A percentile compares a stretch with the other conserved stretches of the same genome.
phyloP scores from a whole-genome alignment of 2,329 filamentous ascomycete species.

The Helotiales sp. region DNA sequence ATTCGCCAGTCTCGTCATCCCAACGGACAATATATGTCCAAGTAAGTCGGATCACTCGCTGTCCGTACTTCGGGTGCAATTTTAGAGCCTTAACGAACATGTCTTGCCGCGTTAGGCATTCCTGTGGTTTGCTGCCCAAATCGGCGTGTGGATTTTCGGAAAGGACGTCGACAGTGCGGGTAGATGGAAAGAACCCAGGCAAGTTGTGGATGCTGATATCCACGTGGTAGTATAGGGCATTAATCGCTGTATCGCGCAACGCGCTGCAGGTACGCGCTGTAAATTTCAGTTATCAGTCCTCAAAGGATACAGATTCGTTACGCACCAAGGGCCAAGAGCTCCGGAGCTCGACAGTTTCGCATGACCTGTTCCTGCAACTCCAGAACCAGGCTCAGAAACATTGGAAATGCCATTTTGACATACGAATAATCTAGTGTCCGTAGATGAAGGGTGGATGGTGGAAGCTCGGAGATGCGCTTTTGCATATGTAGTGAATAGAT shows the following conservation, averaged over 20 bases:
- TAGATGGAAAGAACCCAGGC: background rate
- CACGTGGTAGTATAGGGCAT: background rate
- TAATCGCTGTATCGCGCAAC: background rate
- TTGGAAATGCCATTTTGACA: background rate
- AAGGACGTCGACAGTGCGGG: background rate
- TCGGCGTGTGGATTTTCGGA: constrained; percentile 1
- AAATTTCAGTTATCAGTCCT: background rate
- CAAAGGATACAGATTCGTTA: background rate
- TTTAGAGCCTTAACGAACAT: background rate
- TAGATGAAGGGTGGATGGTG: background rate
- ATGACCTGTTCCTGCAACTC: background rate
- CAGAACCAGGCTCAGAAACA: background rate
- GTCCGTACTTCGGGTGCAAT: background rate
- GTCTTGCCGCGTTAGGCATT: background rate
- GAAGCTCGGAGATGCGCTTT: no score
- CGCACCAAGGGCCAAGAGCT: background rate
- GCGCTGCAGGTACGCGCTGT: background rate
- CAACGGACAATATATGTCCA: constrained; percentile 6
- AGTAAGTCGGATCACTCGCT: background rate
- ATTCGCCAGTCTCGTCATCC: background rate
- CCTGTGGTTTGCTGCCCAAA: background rate
- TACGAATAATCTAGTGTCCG: no score
- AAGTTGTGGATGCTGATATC: constrained; percentile 7
- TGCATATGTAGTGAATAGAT: no score
- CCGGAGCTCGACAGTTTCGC: background rate